Base-by-base conservation (phyloP, 208 protist genomes). In the Crithidia acanthocephali region DNA sequence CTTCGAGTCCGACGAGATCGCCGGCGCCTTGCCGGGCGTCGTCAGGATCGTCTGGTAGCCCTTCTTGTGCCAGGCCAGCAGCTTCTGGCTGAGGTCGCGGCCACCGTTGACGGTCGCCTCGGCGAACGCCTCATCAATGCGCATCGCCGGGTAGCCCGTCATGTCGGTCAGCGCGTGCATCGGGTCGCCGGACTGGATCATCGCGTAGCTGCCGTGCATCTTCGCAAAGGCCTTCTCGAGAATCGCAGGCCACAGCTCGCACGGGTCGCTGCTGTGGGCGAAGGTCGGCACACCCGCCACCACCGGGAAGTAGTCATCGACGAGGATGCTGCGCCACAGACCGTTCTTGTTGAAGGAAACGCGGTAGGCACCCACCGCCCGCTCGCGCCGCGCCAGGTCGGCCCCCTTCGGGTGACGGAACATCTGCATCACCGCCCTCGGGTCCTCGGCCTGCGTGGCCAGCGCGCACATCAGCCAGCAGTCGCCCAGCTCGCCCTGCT, bases 151-250 rank as follows among this genome's bases (percentile, higher is more conserved):
- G 76, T 74, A 90, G 37, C 91, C 88, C 10, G 81, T 90, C 81
- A 95, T 85, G 78, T 97, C 93, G 0, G 86, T 87, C 52, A 97
- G 78, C 37, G 87, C 93, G 68, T 96, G 89, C 53, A 94, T 80
- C 40, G 90, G 90, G 53, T 97, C 90, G n/a, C 93, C 93, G 20
- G 88, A 88, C 53, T 86, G 76, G 28, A 97, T 88, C 72, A 79
- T 74, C 27, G 83, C 83, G 83, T 96, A 97, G 76, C 81, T 88
- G 62, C 82, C 77, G 74, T 95, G 81, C 50, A 97, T 55, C 82
- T 98, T 98, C 35, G 93, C 93, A 62, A 91, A 98, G 7, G 94
- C 94, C 87, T 98, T 98, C 71, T 98, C 81, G 16, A 97, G 74
- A 56, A 98, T 80, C 23, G 84, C 74, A 2, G 90, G 80, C 94